A percentile compares a stretch with the other conserved stretches of the same genome.
Conservation (phyloP, 2,329 filamentous ascomycete species). For the Aspergillus spinulosporus region DNA sequence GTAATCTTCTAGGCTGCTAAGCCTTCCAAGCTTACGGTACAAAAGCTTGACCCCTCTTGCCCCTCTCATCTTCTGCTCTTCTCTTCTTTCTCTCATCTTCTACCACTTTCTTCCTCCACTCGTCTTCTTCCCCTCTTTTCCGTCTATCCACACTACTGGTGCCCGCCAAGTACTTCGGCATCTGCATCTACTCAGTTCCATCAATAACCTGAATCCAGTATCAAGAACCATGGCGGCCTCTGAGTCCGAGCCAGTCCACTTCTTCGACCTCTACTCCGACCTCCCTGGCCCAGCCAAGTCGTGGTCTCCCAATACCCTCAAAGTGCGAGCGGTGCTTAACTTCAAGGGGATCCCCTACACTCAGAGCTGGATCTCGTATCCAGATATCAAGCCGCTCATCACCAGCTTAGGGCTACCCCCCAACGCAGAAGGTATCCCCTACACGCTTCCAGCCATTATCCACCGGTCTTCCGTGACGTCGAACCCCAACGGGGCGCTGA, state of each 20-base stretch:
- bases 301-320: conserved; percentile 26
- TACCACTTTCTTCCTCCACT: no score
- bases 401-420: conserved; percentile 24
- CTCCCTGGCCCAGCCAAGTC: conserved; percentile 28
- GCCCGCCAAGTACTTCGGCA: not conserved
- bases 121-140: no score
- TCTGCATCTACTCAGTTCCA: not conserved
- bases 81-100: not conserved
- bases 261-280: conserved; percentile 33
- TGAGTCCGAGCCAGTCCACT: conserved; percentile 26
- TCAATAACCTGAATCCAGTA: not conserved
- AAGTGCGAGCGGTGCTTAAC: not conserved
- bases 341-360: conserved; percentile 1
- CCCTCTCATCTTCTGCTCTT: not conserved
- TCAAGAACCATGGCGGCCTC: not conserved
- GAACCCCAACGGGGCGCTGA: conserved; percentile 29
- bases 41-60: no score
- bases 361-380: conserved; percentile 2
- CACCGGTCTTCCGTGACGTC: conserved; percentile 25
- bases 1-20: no score
- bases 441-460: conserved; percentile 35
- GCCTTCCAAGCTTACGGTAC: no score
- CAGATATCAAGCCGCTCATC: conserved; percentile 27
- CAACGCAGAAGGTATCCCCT: conserved; percentile 15
- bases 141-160: no score